phyloP scores from a whole-genome alignment of 1,284 basidiomycete genomes.

The Cryptococcus depauperatus region DNA sequence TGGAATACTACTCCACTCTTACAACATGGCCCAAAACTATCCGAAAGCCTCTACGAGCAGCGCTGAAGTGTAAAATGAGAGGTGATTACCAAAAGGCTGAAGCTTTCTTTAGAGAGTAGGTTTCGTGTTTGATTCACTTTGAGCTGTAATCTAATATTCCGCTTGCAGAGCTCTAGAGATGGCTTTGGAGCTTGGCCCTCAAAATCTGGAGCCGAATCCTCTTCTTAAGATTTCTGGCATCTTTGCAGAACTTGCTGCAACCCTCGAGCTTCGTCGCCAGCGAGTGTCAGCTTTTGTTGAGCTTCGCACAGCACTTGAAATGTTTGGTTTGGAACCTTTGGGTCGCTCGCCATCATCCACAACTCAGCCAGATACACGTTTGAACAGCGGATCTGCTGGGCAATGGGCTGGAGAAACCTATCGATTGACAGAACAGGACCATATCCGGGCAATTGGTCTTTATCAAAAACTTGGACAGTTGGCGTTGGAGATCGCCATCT shows the following conservation, averaged over 20 bases:
- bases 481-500: conserved; percentile 18
- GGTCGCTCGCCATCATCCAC: neutral
- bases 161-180: conserved; percentile 6
- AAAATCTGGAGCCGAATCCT: conserved; percentile 31
- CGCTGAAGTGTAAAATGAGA: conserved; percentile 36
- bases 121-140: neutral
- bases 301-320: conserved; percentile 27
- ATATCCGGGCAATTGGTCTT: conserved; percentile 37
- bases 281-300: conserved; percentile 27
- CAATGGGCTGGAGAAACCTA: conserved; percentile 10
- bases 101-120: conserved; percentile 35
- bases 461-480: conserved; percentile 34
- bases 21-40: conserved; percentile 42
- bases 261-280: conserved; percentile 35
- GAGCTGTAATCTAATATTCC: neutral
- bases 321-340: conserved; percentile 30
- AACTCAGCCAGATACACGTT: neutral
- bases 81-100: conserved; percentile 38
- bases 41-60: conserved; percentile 36
- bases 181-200: conserved; percentile 8
- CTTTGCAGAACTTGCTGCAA: conserved; percentile 35
- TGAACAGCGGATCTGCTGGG: neutral
- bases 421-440: conserved; percentile 24
- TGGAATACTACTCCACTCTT: conserved; percentile 43
- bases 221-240: conserved; percentile 42